Evolutionary conservation across 148 eudicot species (phyloP), one percentile per base, ranked within the genome.

Genomic region (Fallopia convolvulus): DNA sequence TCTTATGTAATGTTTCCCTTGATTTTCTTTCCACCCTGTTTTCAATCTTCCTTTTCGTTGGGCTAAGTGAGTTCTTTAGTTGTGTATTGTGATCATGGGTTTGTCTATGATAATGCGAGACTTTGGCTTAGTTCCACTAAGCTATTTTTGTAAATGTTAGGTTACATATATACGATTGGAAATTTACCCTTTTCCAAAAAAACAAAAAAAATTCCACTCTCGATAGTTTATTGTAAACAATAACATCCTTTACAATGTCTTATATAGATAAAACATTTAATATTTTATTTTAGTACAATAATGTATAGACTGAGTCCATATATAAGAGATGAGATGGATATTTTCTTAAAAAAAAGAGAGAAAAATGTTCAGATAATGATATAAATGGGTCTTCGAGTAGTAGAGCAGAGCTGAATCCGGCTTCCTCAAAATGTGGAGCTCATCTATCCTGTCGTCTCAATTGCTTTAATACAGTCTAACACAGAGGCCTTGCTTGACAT

Each of bases 401-500:
- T 33, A 0, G 42, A 66, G 41, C 70, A 12, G 10, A 63, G 3
- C 40, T 11, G 18, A 30, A 63, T 10, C 70, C 17, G 9, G 39
- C 30, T 61, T 5, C 42, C 36, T 14, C 42, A 66, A 32, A 66
- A 66, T 32, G 42, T 12, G 15, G n/a, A 33, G 72, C 46, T 68
- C 70, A 17, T 63, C 53, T 73, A 75, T 76, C 53, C 41, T 36
- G 93, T 88, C 76, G 80, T 89, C 83, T 94, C 99, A 78, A 94
- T 87, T 18, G 96, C 87, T 85, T 88, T 86, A 30, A 94, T 92
- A 86, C 99, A 94, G 56, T 90, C 97, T 17, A 94, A 60, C 32
- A 93, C 92, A 46, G 90, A 81, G 13, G 94, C 96, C 80, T 91
- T 94, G 74, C 84, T 89, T 4, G 89, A 81, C 99, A 94, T 92